Base-by-base conservation (phyloP, 306 rosid species). In the Lupinus albus region DNA sequence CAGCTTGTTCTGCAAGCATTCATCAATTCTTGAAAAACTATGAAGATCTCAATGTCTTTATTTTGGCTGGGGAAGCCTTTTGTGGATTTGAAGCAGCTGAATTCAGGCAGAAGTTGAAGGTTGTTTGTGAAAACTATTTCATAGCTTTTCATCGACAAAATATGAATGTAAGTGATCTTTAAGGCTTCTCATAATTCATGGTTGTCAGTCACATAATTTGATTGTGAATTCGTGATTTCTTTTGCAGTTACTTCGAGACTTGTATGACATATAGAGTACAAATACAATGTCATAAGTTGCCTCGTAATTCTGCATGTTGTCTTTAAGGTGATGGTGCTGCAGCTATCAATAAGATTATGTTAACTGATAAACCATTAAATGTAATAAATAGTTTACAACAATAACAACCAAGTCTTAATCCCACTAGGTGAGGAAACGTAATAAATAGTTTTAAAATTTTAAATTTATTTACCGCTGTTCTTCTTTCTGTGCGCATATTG, bases 11-110 rank as follows among this genome's bases (percentile, higher is more conserved):
- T 20, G 80, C 95, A 5, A 94, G 99, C 76, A 88, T 94, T 78
- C 92, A 94, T 80, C 99, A 90, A 76, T 90, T 94, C 76, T 86
- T 94, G 90, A 94, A 85, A 81, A 94, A 88, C 46, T 94, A 90
- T 73, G 99, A 94, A 85, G 99, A 94, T 78, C 86, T 94, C 58
- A 80, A 78, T 64, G 79, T 82, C 83, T 90, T 94, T 81, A 86
- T 90, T 74, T 82, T 94, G 89, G 86, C 92, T 59, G 99, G 99
- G 69, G 99, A 94, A 84, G 92, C 97, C 76, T 90, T 94, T 80
- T 90, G 97, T 46, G 99, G 99, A 74, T 78, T 82, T 78, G 97
- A 94, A 82, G 99, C 96, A n/a, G 86, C 68, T 84, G 99, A 94
- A 49, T 90, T 94, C 56, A 84, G 99, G 87, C 97, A 90, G 79